Percentiles rank a stretch among this genome's conserved stretches.
phyloP scores from a whole-genome alignment of 345 rosid species.

The Linum usitatissimum region DNA sequence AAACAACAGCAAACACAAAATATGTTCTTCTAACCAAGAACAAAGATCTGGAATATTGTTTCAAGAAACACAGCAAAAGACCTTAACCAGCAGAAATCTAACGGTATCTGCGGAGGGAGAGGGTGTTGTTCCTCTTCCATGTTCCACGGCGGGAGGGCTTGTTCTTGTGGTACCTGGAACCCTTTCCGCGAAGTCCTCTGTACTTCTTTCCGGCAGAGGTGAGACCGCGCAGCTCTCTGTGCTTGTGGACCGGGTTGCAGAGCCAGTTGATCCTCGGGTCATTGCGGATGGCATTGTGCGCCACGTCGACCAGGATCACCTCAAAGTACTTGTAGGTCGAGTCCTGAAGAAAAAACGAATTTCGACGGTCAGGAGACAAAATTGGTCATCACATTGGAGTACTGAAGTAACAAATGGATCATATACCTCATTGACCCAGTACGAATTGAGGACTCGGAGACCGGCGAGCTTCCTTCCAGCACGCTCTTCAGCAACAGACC shows the following conservation, averaged over 20 bases:
- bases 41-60: neutral
- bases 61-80: neutral
- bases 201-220: constrained; percentile 26
- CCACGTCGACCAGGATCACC: constrained; percentile 24
- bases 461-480: constrained; percentile 33
- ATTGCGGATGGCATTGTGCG: constrained; percentile 24
- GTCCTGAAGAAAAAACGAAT: constrained; percentile 10
- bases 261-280: constrained; percentile 30
- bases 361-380: neutral
- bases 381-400: neutral
- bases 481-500: constrained; percentile 35
- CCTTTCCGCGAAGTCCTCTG: constrained; percentile 26
- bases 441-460: constrained; percentile 30
- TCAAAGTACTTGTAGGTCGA: constrained; percentile 27
- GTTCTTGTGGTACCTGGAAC: constrained; percentile 20
- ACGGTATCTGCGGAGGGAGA: constrained; percentile 23
- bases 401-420: too few relatives aligned
- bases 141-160: constrained; percentile 22
- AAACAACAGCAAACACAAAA: neutral
- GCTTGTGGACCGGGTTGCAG: constrained; percentile 26
- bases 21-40: neutral
- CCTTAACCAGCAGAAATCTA: neutral
- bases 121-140: constrained; percentile 27
- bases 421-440: constrained; percentile 31
- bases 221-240: constrained; percentile 24